Evolutionary conservation across 371 early-diverging fungal genomes (phyloP).

Genomic region (Scutellospora calospora): DNA sequence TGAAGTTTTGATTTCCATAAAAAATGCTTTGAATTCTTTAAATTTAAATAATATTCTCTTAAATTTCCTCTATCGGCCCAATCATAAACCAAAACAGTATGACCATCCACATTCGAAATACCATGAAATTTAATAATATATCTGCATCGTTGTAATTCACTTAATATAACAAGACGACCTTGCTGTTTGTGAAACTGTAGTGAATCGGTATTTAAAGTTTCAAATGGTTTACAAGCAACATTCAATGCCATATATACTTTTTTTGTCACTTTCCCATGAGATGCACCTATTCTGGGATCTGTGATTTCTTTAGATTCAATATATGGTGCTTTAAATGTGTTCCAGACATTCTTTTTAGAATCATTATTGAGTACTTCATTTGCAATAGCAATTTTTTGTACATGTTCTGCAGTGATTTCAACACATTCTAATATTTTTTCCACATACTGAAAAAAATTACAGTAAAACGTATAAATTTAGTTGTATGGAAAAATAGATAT

Average conservation of each 20-base stretch:
- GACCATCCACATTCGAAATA: background rate
- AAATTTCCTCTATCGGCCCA: background rate
- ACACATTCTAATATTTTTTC: too few species aligned
- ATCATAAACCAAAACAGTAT: background rate
- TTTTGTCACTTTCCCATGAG: too few species aligned
- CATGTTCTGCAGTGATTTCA: too few species aligned
- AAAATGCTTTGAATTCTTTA: background rate
- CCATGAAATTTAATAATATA: background rate
- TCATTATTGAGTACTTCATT: too few species aligned
- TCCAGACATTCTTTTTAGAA: too few species aligned
- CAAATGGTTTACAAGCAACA: constrained; percentile 9
- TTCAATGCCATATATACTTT: background rate
- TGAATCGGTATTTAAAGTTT: background rate
- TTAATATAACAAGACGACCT: background rate
- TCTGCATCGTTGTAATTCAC: background rate
- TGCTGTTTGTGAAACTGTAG: background rate
- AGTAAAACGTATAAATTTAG: too few species aligned
- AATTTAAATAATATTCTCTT: background rate
- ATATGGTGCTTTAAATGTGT: too few species aligned
- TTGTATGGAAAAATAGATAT: too few species aligned
- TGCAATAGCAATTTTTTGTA: too few species aligned
- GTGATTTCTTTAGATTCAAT: too few species aligned
- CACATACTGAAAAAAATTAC: too few species aligned
- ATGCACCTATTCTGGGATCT: too few species aligned
- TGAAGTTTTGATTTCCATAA: constrained; percentile 14